phyloP scores from a whole-genome alignment of 140 eudicot species.

The Flaveria floridana region DNA sequence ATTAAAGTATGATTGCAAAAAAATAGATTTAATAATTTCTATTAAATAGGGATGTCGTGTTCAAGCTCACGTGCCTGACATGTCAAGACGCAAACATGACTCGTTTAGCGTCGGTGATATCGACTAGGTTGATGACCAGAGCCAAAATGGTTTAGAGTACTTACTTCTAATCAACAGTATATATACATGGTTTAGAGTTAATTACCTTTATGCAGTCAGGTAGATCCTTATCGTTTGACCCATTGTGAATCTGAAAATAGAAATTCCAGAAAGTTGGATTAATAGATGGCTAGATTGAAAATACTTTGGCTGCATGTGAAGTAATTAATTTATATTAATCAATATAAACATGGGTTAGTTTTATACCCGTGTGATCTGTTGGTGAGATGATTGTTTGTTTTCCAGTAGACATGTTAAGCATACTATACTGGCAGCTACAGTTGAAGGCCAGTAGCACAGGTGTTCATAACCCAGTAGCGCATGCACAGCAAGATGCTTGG shows the following conservation, averaged over 20 bases:
- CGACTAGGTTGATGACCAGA: neutral
- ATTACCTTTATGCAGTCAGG: conserved; percentile 80
- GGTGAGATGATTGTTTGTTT: conserved; percentile 57
- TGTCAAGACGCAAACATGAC: neutral
- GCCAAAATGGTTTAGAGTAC: conserved; percentile 12
- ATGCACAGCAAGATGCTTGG: conserved; percentile 64
- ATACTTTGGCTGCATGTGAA: conserved; percentile 13
- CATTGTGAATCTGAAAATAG: conserved; percentile 52
- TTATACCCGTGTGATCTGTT: conserved; percentile 52
- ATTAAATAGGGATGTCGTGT: neutral
- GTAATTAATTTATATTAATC: neutral
- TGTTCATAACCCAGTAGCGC: conserved; percentile 74
- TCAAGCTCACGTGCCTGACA: neutral
- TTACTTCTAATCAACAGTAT: neutral
- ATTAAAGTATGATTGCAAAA: neutral
- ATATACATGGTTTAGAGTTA: neutral
- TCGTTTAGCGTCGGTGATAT: neutral
- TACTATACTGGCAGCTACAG: conserved; percentile 90
- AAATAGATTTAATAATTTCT: too few species aligned
- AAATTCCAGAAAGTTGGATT: conserved; percentile 23
- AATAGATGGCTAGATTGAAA: conserved; percentile 23
- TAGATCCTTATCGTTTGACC: conserved; percentile 62
- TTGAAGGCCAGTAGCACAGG: conserved; percentile 88
- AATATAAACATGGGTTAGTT: conserved; percentile 11
- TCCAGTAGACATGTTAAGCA: conserved; percentile 62